Base-by-base conservation (phyloP, 192 early-diverging fungal genomes). In the Coemansia sp. region DNA sequence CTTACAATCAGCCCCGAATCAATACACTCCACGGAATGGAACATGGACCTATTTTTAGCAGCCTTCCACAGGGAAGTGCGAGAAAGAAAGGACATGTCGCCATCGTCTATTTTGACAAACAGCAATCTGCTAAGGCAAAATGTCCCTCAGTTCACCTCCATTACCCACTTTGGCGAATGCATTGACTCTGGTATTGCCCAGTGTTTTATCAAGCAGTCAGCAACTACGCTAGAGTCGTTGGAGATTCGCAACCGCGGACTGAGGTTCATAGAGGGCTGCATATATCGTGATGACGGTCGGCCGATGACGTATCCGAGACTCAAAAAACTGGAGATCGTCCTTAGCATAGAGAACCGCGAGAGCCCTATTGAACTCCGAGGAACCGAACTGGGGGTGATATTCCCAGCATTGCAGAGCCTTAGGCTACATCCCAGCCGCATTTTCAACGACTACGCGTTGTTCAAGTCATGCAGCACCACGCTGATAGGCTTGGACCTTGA, bases 371-470 rank as follows among this genome's bases (percentile, higher is more conserved):
- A 33, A 0, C 9, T 55, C 7, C 4, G 14, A 18, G 12, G 5
- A 6, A 33, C 20, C 11, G 15, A 55, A 2, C 52, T 49, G 12
- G 55, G n/a, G 10, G 56, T 61, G 14, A 68, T 60, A n/a, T 76
- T 76, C 38, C 74, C 74, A 7, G 39, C 45, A 20, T 52, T 76
- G 15, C 33, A 67, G 14, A 51, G 53, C 18, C 68, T 76, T 11
- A 62, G 4, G 7, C 26, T 55, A 3, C 30, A 7, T 33, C 4
- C 24, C 0, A 24, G 24, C 23, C 12, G 26, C 6, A 33, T 33
- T 55, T 55, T 55, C 26, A 7, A 10, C 4, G 24, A 55, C 52
- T 23, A 26, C 8, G 10, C 24, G 24, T 14, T 70, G 11, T 67
- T 68, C 48, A 63, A 56, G 18, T 59, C 46, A 0, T 16, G 41